Evolutionary conservation across 345 rosid genomes (phyloP).

Genomic region (Pugionium cornutum): DNA sequence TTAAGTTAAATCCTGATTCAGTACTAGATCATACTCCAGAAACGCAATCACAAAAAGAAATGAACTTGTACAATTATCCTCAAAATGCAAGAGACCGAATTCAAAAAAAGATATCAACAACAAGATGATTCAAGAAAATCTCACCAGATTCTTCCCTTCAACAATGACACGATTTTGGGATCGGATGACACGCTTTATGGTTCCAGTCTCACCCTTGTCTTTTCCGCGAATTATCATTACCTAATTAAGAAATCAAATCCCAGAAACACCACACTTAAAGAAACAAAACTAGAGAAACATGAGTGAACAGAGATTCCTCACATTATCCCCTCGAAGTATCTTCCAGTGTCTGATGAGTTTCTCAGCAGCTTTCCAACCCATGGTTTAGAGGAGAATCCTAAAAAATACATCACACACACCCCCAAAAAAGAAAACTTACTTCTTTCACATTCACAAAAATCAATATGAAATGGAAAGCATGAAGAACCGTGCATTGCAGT

Average conservation of each 20-base stretch:
- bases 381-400: slow-evolving; percentile 24
- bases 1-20: neutral
- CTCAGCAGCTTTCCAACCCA: slow-evolving; percentile 99
- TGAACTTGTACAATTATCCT: neutral
- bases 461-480: neutral
- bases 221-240: slow-evolving; percentile 87
- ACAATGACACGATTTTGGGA: slow-evolving; percentile 89
- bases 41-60: neutral
- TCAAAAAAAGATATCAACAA: neutral
- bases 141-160: slow-evolving; percentile 86
- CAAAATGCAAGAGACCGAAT: neutral
- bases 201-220: slow-evolving; percentile 82
- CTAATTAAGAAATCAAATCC: slow-evolving; percentile 35
- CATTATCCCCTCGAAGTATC: slow-evolving; percentile 90
- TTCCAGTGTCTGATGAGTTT: slow-evolving; percentile 97
- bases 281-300: slow-evolving; percentile 7
- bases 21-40: slow-evolving; percentile 1
- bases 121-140: slow-evolving; percentile 3
- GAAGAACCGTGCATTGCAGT: neutral
- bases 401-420: slow-evolving; percentile 1
- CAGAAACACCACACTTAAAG: neutral
- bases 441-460: neutral
- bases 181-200: slow-evolving; percentile 71
- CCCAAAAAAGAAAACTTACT: neutral
- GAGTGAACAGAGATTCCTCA: slow-evolving; percentile 38